phyloP scores from a whole-genome alignment of 2,329 filamentous ascomycete genomes.

The Elsinoe necatrix region DNA sequence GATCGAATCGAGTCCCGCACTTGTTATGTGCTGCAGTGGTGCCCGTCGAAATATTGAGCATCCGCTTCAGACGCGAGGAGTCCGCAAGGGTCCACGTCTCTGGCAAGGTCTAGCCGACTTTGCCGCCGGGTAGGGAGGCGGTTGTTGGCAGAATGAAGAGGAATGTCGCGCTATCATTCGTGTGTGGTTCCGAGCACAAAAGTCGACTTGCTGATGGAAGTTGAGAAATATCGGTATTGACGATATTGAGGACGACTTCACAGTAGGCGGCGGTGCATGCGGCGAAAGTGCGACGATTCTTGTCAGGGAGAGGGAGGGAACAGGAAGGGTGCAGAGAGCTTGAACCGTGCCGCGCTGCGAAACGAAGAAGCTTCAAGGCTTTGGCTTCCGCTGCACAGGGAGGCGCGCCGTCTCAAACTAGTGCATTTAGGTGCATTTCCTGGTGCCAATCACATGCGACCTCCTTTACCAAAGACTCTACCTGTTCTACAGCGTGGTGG shows the following conservation, averaged over 20 bases:
- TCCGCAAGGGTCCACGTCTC: background rate
- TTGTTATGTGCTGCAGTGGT: background rate
- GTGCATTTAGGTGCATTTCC: background rate
- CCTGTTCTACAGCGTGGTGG: background rate
- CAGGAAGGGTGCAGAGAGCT: background rate
- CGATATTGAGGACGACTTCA: background rate
- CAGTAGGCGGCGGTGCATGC: background rate
- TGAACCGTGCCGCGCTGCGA: background rate
- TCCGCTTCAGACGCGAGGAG: background rate
- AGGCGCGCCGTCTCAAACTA: background rate
- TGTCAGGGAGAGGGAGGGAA: background rate
- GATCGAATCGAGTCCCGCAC: background rate
- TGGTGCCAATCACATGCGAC: background rate
- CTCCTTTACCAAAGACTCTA: background rate
- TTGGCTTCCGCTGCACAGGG: background rate
- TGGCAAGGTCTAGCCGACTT: background rate
- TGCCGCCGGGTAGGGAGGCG: background rate
- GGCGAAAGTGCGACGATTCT: background rate
- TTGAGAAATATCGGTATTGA: background rate
- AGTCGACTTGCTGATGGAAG: background rate
- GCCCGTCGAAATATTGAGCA: background rate
- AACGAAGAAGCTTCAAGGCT: background rate
- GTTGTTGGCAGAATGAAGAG: background rate
- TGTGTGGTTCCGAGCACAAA: background rate
- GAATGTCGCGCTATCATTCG: background rate